Base-by-base conservation (phyloP, 441 rosid genomes). In the Adansonia rubrostipa region DNA sequence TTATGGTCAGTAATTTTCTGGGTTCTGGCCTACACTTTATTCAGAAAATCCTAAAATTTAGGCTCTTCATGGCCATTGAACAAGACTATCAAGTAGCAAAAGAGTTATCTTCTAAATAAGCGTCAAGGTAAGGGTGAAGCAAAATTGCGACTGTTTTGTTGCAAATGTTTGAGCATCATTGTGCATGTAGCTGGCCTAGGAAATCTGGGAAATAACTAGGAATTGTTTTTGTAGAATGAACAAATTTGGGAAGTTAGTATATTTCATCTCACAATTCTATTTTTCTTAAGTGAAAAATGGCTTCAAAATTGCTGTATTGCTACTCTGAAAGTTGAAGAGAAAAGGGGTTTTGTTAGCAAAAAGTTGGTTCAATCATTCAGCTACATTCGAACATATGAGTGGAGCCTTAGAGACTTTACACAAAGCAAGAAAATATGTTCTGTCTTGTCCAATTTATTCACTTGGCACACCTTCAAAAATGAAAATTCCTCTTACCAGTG, bases 11-110 rank as follows among this genome's bases (percentile, higher is more conserved):
- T 50, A 24, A 14, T 70, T 70, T 70, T 22, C 44, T 70, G 20
- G 74, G 74, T 50, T 66, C 28, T 44, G 20, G 71, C 71, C 68
- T n/a, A 42, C 14, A 66, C 44, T 50, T 48, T 13, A 24, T 47
- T 48, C 62, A 1, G 40, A 15, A 5, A 48, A 62, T 47, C 73
- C 42, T 11, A 7, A 70, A 22, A 48, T 48, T 13, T 13, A 69
- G 73, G 58, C 11, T 47, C 14, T 48, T 20, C 9, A 22, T 47
- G 42, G 20, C 40, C 57, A 20, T 14, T 20, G 19, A 19, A 5
- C 17, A 20, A 48, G 42, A 47, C 42, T 24, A 22, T 50, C 20
- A 22, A 47, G 13, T 48, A 48, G 44, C 8, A 36, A 14, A 14
- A 14, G 56, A 13, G 61, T 51, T 51, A 7, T 50, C 45, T 51